A percentile compares a stretch with the other conserved stretches of the same genome.
These are phyloP conservation scores for Tolypocladium tropicale DNA, from an alignment of 2,329 filamentous ascomycete genomes.

Conservation along the genomic window DNA sequence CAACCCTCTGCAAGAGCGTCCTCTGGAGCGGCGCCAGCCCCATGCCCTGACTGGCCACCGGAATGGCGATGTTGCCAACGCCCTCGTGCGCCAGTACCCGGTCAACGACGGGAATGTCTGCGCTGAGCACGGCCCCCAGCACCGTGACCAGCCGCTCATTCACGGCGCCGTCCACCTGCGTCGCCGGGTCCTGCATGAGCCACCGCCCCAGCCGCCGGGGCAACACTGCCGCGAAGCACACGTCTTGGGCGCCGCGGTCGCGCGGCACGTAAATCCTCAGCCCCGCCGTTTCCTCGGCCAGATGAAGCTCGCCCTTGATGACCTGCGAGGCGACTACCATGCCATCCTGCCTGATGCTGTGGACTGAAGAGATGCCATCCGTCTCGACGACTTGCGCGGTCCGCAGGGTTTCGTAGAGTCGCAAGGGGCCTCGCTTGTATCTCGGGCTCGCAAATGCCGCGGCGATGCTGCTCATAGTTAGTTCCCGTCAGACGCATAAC, in stretches of 20 bases:
- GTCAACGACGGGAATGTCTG: conserved; percentile 1
- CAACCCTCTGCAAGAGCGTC: neutral
- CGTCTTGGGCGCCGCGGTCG: conserved; percentile 13
- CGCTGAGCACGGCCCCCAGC: neutral
- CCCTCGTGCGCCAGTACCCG: conserved; percentile 1
- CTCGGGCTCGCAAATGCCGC: conserved; percentile 12
- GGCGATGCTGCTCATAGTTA: conserved; percentile 7
- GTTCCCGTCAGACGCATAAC: neutral
- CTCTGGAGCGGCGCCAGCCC: neutral
- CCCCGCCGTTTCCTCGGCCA: conserved; percentile 12
- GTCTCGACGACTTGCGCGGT: conserved; percentile 17
- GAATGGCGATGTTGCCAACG: neutral
- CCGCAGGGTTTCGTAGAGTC: conserved; percentile 6
- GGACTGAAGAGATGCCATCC: conserved; percentile 15
- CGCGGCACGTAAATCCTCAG: conserved; percentile 22
- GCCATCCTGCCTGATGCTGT: conserved; percentile 17
- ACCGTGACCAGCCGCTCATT: neutral
- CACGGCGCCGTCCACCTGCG: neutral
- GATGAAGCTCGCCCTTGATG: conserved; percentile 13
- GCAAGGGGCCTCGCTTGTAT: neutral
- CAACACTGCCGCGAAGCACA: conserved; percentile 17
- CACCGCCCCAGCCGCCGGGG: conserved; percentile 17
- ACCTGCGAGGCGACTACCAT: conserved; percentile 6
- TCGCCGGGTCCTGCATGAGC: conserved; percentile 21
- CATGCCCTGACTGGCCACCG: neutral